Base-by-base conservation (phyloP, 768 basidiomycete genomes). In the Amyloporia xantha region DNA sequence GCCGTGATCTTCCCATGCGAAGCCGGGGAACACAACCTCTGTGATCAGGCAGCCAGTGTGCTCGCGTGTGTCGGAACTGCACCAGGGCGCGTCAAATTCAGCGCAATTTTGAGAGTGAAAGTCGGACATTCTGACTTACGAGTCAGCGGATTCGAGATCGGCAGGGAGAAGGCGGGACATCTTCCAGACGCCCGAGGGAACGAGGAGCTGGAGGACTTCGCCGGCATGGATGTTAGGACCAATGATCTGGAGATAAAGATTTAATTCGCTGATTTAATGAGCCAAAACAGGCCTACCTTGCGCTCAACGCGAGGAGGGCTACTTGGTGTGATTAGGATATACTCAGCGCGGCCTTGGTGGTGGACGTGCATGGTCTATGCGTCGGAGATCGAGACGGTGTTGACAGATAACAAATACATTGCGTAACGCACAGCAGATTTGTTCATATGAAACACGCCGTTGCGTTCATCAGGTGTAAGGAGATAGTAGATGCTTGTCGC, bases 1-100 rank as follows among this genome's bases (percentile, higher is more conserved):
- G 17, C 62, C 45, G 53, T 79, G 78, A 54, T 78, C 78, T 44
- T 73, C 71, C 74, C 73, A 78, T 30, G 68, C 57, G 54, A 78
- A 78, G 2, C 75, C 77, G 1, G 79, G 78, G 10, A 78, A 71
- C n/a, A 81, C 77, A 4, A 81, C 72, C 63, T 81, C 78, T 15
- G 73, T 75, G 53, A 83, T 78, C 47, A 83, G 61, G 53, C 77
- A 79, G 4, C 78, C 73, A 0, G 65, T 64, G n/a, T 56, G 49
- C 28, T 69, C 60, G 41, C 68, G 65, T 5, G 57, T 49, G 2
- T 61, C 66, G 24, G n/a, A n/a, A n/a, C n/a, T n/a, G n/a, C n/a
- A n/a, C n/a, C n/a, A n/a, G n/a, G n/a, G n/a, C n/a, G n/a, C n/a
- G n/a, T n/a, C n/a, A n/a, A n/a, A n/a, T 66, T 54, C n/a, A n/a